Conservation (phyloP, 345 rosid species). For the Moricandia arvensis region DNA sequence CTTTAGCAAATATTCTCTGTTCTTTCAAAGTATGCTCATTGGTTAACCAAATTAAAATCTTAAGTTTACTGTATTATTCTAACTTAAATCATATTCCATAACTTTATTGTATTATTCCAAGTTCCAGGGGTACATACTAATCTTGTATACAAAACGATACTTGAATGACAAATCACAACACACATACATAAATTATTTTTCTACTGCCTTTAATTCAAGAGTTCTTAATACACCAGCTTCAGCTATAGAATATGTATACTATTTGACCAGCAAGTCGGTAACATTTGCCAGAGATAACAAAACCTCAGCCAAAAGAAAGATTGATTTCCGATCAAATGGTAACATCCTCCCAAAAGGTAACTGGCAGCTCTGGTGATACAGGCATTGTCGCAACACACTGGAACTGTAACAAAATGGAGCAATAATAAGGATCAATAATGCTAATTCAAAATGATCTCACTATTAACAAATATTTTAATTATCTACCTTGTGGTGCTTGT, state of each 20-base stretch:
- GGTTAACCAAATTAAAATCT: neutral
- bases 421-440: neutral
- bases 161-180: neutral
- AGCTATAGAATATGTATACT: neutral
- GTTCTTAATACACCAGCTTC: slow-evolving; percentile 16
- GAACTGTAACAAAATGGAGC: slow-evolving; percentile 47
- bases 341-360: slow-evolving; percentile 48
- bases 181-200: neutral
- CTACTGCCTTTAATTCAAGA: slow-evolving; percentile 12
- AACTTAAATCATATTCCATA: neutral
- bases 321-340: neutral
- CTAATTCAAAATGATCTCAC: neutral
- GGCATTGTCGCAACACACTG: slow-evolving; percentile 61
- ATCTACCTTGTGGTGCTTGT: slow-evolving; percentile 68
- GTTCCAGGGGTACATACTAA: slow-evolving; percentile 5
- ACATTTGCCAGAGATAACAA: slow-evolving; percentile 6
- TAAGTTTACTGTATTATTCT: neutral
- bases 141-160: neutral
- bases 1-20: neutral
- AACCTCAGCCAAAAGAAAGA: neutral
- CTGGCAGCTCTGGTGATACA: slow-evolving; percentile 55
- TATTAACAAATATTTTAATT: neutral
- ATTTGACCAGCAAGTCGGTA: neutral
- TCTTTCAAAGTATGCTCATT: neutral
- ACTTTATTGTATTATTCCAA: neutral